phyloP scores from a whole-genome alignment of 768 basidiomycete genomes.

The Chalciporus sphaerocephalus region DNA sequence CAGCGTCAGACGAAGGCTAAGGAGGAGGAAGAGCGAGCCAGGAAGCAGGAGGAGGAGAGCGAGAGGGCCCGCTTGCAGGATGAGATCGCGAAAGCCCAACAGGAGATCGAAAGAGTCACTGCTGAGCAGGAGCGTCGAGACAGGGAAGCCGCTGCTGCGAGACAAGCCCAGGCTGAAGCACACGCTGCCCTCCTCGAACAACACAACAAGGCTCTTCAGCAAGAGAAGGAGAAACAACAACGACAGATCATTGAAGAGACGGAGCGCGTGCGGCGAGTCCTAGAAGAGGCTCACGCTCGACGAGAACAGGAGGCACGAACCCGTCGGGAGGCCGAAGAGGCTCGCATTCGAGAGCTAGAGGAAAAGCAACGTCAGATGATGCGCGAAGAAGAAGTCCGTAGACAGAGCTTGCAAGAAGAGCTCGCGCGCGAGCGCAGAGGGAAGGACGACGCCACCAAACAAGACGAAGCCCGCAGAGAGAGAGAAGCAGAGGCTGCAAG shows the following conservation, averaged over 20 bases:
- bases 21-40: conserved; percentile 25
- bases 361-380: conserved; percentile 27
- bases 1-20: conserved; percentile 22
- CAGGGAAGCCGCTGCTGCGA: conserved; percentile 20
- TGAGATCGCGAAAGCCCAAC: conserved; percentile 26
- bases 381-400: conserved; percentile 28
- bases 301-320: conserved; percentile 23
- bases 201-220: conserved; percentile 19
- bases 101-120: conserved; percentile 22
- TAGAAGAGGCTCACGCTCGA: conserved; percentile 25
- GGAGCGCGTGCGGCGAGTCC: conserved; percentile 20
- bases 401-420: conserved; percentile 23
- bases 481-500: conserved; percentile 19
- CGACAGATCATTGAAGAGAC: conserved; percentile 24
- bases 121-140: conserved; percentile 26
- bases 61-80: conserved; percentile 27
- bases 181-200: conserved; percentile 22
- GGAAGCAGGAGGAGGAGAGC: conserved; percentile 22
- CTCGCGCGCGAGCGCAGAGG: conserved; percentile 21
- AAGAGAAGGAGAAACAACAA: conserved; percentile 25
- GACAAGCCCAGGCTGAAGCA: conserved; percentile 25
- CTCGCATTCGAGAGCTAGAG: conserved; percentile 22
- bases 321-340: conserved; percentile 21
- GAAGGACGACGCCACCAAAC: conserved; percentile 13
- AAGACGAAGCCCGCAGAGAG: conserved; percentile 18